Base-by-base conservation (phyloP, 2,329 filamentous ascomycete genomes). In the Aspergillus nomiae region DNA sequence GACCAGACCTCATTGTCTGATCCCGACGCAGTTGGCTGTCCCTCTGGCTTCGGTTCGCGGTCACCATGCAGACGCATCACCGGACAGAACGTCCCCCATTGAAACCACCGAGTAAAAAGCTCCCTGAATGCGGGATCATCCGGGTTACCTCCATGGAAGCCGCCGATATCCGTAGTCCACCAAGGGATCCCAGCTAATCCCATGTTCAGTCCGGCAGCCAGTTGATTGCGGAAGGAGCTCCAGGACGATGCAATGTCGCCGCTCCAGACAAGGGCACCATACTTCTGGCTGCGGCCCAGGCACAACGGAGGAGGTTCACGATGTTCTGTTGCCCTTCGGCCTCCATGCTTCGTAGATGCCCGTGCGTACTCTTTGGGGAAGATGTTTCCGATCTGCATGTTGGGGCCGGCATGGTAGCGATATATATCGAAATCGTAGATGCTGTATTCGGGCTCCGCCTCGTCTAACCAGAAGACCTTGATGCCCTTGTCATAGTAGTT, bases 151-250 rank as follows among this genome's bases (percentile, higher is more conserved):
- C 88, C 88, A 69, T 90, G 88, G 70, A 91, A 90, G 0, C 89
- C 89, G 1, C 89, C 88, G 58, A 90, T 90, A 67, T 90, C 88
- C 0, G 88, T 90, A 0, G 88, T 90, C 86, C 87, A 90, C 87
- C 87, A 90, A 0, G 87, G 83, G 11, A 90, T 81, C 0, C 88
- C 88, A 0, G 86, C 81, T 5, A 90, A 76, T 0, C 87, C 88
- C 85, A 89, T 89, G 70, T 89, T 88, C 24, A 90, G 76, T 0
- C 88, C 88, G 0, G 88, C 88, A 0, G 86, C 81, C 2, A 90
- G 77, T 71, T 90, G 87, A 62, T 85, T 83, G 4, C 85, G 81
- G 55, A 90, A 80, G 30, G 82, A 86, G 2, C 73, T 74, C 88
- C 88, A 90, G 0, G 85, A 87, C 0, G 84, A 87, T 0, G 87